Evolutionary conservation across 2,329 filamentous ascomycete species (phyloP).

Genomic region (Fusarium nodosum): DNA sequence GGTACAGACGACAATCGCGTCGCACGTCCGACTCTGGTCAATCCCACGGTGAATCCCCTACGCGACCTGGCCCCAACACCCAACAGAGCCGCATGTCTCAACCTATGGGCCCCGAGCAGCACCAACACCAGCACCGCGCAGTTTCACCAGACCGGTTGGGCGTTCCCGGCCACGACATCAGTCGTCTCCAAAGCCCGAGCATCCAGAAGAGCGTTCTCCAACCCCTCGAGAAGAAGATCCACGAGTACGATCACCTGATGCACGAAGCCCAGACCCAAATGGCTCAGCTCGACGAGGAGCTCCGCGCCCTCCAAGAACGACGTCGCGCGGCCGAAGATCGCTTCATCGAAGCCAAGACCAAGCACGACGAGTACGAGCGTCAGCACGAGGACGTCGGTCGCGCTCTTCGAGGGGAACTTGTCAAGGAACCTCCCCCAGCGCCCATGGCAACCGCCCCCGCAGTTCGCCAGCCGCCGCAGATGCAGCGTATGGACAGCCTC

Average conservation of each 20-base stretch:
- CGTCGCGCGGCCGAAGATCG: slow-evolving; percentile 58
- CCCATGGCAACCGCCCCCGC: slow-evolving; percentile 1
- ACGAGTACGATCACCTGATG: slow-evolving; percentile 61
- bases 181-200: slow-evolving; percentile 61
- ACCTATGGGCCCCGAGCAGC: slow-evolving; percentile 33
- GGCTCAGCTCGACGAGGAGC: slow-evolving; percentile 59
- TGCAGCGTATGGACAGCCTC: slow-evolving; percentile 44
- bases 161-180: slow-evolving; percentile 50
- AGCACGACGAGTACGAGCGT: slow-evolving; percentile 61
- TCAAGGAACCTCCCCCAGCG: slow-evolving; percentile 18
- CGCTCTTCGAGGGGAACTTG: slow-evolving; percentile 58
- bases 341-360: slow-evolving; percentile 59
- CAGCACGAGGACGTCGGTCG: slow-evolving; percentile 59
- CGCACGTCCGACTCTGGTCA: slow-evolving; percentile 43
- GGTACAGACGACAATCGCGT: slow-evolving; percentile 47
- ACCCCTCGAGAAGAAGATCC: slow-evolving; percentile 61
- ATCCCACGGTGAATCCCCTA: slow-evolving; percentile 30
- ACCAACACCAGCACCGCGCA: slow-evolving; percentile 36
- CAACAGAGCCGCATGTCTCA: slow-evolving; percentile 39
- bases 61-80: slow-evolving; percentile 31
- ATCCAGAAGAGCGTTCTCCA: slow-evolving; percentile 60
- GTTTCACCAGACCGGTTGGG: slow-evolving; percentile 37
- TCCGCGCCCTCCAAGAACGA: slow-evolving; percentile 58
- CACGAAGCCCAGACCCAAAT: slow-evolving; percentile 58
- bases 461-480: slow-evolving; percentile 21